Percentiles rank a stretch among this genome's conserved stretches.
phyloP scores from a whole-genome alignment of 192 early-diverging fungal species.

The Mortierella claussenii region DNA sequence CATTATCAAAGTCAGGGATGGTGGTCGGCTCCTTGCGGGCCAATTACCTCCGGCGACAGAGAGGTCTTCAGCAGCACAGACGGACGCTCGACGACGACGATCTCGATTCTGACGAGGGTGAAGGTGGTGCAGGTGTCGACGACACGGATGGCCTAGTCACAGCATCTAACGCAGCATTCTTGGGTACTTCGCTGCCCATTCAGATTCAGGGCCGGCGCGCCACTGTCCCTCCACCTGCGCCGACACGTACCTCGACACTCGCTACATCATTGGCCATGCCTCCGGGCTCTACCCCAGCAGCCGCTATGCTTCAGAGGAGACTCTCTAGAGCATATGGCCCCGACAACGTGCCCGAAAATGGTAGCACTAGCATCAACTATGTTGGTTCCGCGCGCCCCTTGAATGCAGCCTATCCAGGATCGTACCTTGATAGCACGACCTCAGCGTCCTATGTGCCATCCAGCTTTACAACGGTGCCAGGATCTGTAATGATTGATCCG shows the following conservation, averaged over 20 bases:
- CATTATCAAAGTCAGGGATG: slow-evolving; percentile 26
- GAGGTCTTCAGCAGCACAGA: slow-evolving; percentile 22
- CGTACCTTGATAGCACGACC: slow-evolving; percentile 9
- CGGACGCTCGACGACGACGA: slow-evolving; percentile 13
- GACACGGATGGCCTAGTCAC: not conserved
- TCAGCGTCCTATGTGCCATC: slow-evolving; percentile 6
- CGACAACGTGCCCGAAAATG: slow-evolving; percentile 7
- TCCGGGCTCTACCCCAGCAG: slow-evolving; percentile 44
- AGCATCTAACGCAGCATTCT: not conserved
- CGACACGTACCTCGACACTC: slow-evolving; percentile 13
- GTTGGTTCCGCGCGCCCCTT: not conserved
- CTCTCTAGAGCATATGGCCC: slow-evolving; percentile 38
- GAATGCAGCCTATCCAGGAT: slow-evolving; percentile 13
- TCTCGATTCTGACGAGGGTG: slow-evolving; percentile 7
- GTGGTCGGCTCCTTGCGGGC: slow-evolving; percentile 43
- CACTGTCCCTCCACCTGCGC: slow-evolving; percentile 11
- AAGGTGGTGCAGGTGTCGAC: slow-evolving; percentile 22
- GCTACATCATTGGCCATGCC: slow-evolving; percentile 40
- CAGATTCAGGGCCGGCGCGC: slow-evolving; percentile 28
- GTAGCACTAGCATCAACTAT: not conserved
- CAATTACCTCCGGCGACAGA: slow-evolving; percentile 38
- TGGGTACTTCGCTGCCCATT: slow-evolving; percentile 47
- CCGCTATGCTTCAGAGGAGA: slow-evolving; percentile 48
- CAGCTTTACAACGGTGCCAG: slow-evolving; percentile 3
- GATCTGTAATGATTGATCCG: slow-evolving; percentile 33